A percentile compares a stretch with the other conserved stretches of the same genome.
These are phyloP conservation scores for Tuber borchii DNA, from an alignment of 495 filamentous ascomycete species.

Conservation along the genomic window DNA sequence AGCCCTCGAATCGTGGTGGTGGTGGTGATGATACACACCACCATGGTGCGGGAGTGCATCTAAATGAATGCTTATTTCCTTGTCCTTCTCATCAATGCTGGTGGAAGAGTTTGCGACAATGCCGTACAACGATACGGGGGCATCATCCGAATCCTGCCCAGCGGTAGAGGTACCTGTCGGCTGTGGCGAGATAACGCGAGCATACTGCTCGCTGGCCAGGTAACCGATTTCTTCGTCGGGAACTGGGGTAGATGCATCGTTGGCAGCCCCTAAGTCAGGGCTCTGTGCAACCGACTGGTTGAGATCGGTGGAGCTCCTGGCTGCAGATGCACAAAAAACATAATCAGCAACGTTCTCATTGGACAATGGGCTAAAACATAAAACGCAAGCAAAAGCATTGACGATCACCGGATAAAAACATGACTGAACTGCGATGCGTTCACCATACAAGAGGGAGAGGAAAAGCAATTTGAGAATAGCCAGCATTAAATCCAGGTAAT, in stretches of 20 bases:
- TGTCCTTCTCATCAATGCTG: slow-evolving; percentile 61
- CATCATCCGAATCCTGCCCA: slow-evolving; percentile 58
- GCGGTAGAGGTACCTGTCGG: slow-evolving; percentile 6
- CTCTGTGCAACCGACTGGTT: slow-evolving; percentile 50
- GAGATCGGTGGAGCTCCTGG: slow-evolving; percentile 82
- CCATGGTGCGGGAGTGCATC: slow-evolving; percentile 54
- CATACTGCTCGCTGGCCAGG: slow-evolving; percentile 45
- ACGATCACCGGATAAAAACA: neutral
- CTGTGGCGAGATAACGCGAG: slow-evolving; percentile 31
- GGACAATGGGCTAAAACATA: slow-evolving; percentile 47
- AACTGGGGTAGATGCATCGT: slow-evolving; percentile 9
- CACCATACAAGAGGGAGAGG: neutral
- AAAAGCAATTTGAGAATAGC: neutral
- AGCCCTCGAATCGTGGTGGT: slow-evolving; percentile 23
- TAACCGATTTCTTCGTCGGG: slow-evolving; percentile 46
- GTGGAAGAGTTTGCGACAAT: slow-evolving; percentile 47
- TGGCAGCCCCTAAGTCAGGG: slow-evolving; percentile 30
- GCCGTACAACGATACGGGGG: slow-evolving; percentile 12
- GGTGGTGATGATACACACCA: slow-evolving; percentile 47
- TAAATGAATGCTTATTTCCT: slow-evolving; percentile 57
- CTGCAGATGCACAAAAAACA: slow-evolving; percentile 48
- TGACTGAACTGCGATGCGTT: neutral
- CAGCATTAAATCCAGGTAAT: neutral
- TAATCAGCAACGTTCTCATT: slow-evolving; percentile 44
- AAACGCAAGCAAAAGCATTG: neutral